Evolutionary conservation across 306 rosid genomes (phyloP), one percentile per base, ranked within the genome.

Genomic region (Adenanthera pavonina): DNA sequence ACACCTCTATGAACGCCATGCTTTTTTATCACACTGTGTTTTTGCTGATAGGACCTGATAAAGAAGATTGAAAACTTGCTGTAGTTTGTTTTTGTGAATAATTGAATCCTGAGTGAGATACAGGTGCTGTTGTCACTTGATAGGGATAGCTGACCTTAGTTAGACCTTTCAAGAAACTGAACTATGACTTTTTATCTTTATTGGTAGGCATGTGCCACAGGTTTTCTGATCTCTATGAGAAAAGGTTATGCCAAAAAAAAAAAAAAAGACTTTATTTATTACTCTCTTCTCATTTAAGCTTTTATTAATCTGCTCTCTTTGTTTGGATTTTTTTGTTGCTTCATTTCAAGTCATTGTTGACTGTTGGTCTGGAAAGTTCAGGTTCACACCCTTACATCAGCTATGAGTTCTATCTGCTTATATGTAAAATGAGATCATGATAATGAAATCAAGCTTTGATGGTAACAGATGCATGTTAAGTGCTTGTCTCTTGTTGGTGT

Each of bases 1-100:
- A 91, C 33, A 47, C 82, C 71, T 48, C 0, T 68, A 14, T n/a
- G 73, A 12, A 48, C 49, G 61, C 75, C 76, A 51, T 44, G 49
- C 60, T 73, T 48, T 16, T 57, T 52, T 59, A 70, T 82, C 61
- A 72, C 71, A 71, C 54, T 36, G 44, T 46, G 60, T 41, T 46
- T 46, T 48, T 64, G 78, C 38, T 71, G 34, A 44, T 43, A 52
- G 74, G 43, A 44, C 11, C 56, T 34, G 6, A 79, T 47, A 66
- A 43, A 69, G 43, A 56, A 16, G 60, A 36, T 51, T 66, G 61
- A 16, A 14, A 59, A 72, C 33, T 48, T 48, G 47, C 16, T 47
- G 16, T 64, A 47, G 35, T 67, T 66, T 80, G 56, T 19, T 57
- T 72, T 80, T n/a, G 77, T 30, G 40, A 75, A 65, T 71, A 38